Base-by-base conservation (phyloP, 2,329 filamentous ascomycete genomes). In the Tolypocladium tundrense region DNA sequence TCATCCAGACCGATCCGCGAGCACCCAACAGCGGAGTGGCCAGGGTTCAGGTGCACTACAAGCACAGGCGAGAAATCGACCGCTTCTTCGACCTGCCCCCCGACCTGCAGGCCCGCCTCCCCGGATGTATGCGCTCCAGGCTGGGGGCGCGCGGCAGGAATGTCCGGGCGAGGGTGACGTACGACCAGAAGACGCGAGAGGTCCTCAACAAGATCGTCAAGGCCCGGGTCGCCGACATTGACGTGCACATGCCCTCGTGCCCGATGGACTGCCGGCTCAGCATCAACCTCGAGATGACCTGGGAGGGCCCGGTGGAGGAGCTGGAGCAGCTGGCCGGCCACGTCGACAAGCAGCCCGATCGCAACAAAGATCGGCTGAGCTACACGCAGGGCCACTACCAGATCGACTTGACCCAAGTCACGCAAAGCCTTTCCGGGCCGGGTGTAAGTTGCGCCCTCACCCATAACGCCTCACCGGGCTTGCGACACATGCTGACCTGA, bases 201-300 rank as follows among this genome's bases (percentile, higher is more conserved):
- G 75, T 92, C 2, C 73, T 93, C 13, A 87, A 86, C 59, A 91
- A 90, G 70, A 97, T 99, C 66, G 85, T 99, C 72, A 99, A 99
- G 76, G 85, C 87, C 33, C 85, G 91, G n/a, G 80, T 97, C 16
- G 86, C 84, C 33, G 91, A 99, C 69, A 76, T 97, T n/a, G 88
- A 96, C 66, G 81, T 99, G 21, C 87, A 88, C 72, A 88, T 91
- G 64, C 93, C 94, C 0, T 77, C 78, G 54, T 83, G 82, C 10
- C 83, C 84, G 3, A 89, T 97, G 67, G 94, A 99, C 73, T 96
- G 91, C 73, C 89, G 94, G 13, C 87, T 99, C 64, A 96, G 91
- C 66, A 86, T 99, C 68, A 97, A 96, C 68, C 81, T 99, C 2
- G 95, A 99, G 83, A 91, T 95, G 83, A 82, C 87, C 57, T 96